Percentiles rank a stretch among this genome's conserved stretches.
Evolutionary conservation across 495 filamentous ascomycete genomes (phyloP).

Genomic region (Annulohypoxylon bovei): DNA sequence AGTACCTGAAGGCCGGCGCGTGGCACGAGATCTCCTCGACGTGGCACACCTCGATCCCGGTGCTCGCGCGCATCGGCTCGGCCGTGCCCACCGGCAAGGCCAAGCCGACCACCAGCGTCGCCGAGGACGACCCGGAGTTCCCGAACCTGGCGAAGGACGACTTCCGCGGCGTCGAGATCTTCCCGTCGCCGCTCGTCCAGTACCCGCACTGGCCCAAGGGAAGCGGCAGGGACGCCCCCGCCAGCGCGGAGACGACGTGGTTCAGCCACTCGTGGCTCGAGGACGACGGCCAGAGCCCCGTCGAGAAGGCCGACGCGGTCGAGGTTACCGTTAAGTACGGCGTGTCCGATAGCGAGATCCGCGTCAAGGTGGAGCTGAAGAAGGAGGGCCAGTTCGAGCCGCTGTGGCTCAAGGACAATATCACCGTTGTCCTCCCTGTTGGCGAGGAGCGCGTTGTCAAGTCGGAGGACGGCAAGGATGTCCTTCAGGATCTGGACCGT

Average conservation of each 20-base stretch:
- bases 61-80: constrained; percentile 69
- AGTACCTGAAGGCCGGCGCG: constrained; percentile 65
- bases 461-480: constrained; percentile 41
- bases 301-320: constrained; percentile 55
- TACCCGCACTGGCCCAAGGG: constrained; percentile 33
- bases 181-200: constrained; percentile 59
- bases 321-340: constrained; percentile 59
- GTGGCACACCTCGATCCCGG: constrained; percentile 69
- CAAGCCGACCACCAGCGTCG: constrained; percentile 64
- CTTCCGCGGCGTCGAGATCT: constrained; percentile 70
- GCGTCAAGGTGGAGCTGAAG: constrained; percentile 52
- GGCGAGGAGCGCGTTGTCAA: constrained; percentile 60
- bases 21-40: constrained; percentile 68
- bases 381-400: constrained; percentile 56
- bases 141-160: constrained; percentile 67
- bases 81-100: constrained; percentile 67
- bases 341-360: constrained; percentile 48
- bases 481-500: constrained; percentile 34
- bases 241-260: constrained; percentile 41
- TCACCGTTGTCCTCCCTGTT: constrained; percentile 62
- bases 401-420: constrained; percentile 58
- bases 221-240: not conserved
- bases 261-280: constrained; percentile 67
- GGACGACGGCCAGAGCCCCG: constrained; percentile 68
- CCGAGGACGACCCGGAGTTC: constrained; percentile 64